phyloP scores from a whole-genome alignment of 768 basidiomycete genomes.

The Tephrocybe sp. region DNA sequence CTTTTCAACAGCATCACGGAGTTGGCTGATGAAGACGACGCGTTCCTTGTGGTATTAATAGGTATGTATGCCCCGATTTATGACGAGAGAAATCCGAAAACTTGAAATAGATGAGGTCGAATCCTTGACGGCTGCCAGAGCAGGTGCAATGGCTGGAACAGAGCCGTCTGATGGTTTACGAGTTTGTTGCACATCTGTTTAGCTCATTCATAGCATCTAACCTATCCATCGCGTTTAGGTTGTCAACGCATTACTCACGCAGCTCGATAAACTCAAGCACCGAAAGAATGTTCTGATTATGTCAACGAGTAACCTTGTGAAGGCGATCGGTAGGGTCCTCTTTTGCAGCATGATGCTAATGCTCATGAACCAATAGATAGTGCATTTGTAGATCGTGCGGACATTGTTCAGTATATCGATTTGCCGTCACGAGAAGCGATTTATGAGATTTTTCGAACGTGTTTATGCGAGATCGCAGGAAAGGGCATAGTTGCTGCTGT shows the following conservation, averaged over 20 bases:
- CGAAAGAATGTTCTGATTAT: constrained; percentile 93
- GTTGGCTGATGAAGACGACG: constrained; percentile 87
- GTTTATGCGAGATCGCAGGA: constrained; percentile 75
- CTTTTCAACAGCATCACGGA: constrained; percentile 89
- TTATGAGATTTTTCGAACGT: constrained; percentile 87
- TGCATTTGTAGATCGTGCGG: constrained; percentile 95
- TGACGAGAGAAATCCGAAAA: background rate
- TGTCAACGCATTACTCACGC: constrained; percentile 95
- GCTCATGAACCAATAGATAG: constrained; percentile 55
- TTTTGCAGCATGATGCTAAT: background rate
- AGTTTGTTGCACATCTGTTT: constrained; percentile 39
- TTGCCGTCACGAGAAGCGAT: constrained; percentile 89
- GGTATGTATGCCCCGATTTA: constrained; percentile 42
- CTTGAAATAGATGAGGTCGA: constrained; percentile 87
- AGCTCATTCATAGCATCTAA: background rate
- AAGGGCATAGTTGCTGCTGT: constrained; percentile 67
- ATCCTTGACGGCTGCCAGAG: constrained; percentile 90
- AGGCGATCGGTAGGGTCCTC: constrained; percentile 84
- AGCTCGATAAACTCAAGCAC: constrained; percentile 93
- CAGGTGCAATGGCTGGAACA: constrained; percentile 91
- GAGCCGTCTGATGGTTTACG: constrained; percentile 94
- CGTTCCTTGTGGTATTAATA: constrained; percentile 92
- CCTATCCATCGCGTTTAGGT: constrained; percentile 53
- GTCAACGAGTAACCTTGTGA: constrained; percentile 93
- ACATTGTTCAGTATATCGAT: constrained; percentile 94